Percentiles rank a stretch among this genome's conserved stretches.
These are phyloP conservation scores for Streptanthus diversifolius DNA, from an alignment of 345 rosid genomes.

Conservation along the genomic window DNA sequence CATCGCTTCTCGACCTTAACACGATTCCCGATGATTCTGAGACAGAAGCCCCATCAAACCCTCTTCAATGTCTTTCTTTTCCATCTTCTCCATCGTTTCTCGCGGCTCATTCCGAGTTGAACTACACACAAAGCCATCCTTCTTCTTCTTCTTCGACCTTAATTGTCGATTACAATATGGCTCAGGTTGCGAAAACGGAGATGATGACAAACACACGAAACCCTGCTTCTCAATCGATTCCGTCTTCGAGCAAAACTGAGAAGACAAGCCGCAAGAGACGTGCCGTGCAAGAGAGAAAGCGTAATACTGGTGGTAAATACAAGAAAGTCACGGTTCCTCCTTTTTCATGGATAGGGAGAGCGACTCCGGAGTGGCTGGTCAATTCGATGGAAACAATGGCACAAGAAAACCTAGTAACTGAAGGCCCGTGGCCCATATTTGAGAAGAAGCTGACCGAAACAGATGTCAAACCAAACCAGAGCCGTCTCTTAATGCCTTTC, in stretches of 20 bases:
- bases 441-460: not conserved
- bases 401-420: not conserved
- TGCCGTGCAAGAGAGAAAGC: not conserved
- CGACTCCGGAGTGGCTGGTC: not conserved
- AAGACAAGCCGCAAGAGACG: slow-evolving; percentile 1
- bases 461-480: not conserved
- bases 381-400: not conserved
- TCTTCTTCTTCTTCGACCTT: not conserved
- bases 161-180: too few relatives aligned
- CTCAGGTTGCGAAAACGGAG: too few relatives aligned
- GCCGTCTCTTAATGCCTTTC: slow-evolving; percentile 20
- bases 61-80: not conserved
- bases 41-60: not conserved
- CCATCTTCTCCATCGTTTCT: not conserved
- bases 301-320: not conserved
- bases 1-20: not conserved
- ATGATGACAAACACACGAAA: too few relatives aligned
- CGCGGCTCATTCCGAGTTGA: not conserved
- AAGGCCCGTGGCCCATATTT: not conserved
- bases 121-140: not conserved
- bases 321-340: not conserved
- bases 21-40: not conserved
- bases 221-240: not conserved
- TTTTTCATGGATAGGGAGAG: not conserved
- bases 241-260: not conserved